These are phyloP conservation scores for Ogataea saltuana DNA, from an alignment of 805 yeast species.

Conservation along the genomic window DNA sequence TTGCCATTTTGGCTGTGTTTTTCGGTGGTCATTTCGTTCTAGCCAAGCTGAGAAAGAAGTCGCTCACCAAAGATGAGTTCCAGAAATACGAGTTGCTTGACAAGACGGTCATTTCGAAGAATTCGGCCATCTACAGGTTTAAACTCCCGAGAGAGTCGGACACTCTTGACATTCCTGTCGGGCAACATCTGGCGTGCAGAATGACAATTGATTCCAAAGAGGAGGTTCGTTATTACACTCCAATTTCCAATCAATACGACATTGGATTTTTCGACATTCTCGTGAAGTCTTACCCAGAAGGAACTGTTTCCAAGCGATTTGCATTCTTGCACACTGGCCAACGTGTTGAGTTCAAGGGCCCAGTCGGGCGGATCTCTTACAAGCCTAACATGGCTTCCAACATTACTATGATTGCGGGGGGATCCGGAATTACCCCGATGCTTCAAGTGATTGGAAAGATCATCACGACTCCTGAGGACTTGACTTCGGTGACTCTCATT, in stretches of 20 bases:
- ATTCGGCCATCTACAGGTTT: constrained; percentile 75
- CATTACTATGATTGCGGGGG: constrained; percentile 76
- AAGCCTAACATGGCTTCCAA: constrained; percentile 57
- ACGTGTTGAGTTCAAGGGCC: constrained; percentile 72
- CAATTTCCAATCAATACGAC: constrained; percentile 70
- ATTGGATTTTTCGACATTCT: constrained; percentile 74
- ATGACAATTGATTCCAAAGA: constrained; percentile 50
- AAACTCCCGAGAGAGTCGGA: constrained; percentile 61
- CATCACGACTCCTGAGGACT: constrained; percentile 67
- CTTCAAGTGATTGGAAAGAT: constrained; percentile 74
- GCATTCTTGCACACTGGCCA: constrained; percentile 67
- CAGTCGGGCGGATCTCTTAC: constrained; percentile 72
- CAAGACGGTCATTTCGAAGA: constrained; percentile 69
- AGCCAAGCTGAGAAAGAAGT: constrained; percentile 40
- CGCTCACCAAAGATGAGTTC: constrained; percentile 55
- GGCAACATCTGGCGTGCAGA: constrained; percentile 69
- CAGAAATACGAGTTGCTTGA: constrained; percentile 68
- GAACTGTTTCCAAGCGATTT: constrained; percentile 65
- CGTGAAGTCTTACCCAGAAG: constrained; percentile 74
- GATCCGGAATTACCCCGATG: constrained; percentile 89
- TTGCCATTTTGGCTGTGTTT: constrained; percentile 42
- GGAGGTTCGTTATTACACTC: constrained; percentile 69
- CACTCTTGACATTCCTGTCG: constrained; percentile 65
- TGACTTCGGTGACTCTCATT: constrained; percentile 59
- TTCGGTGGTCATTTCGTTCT: constrained; percentile 35